These are phyloP conservation scores for Jimgerdemannia lactiflua DNA, from an alignment of 192 early-diverging fungal genomes.

Conservation along the genomic window DNA sequence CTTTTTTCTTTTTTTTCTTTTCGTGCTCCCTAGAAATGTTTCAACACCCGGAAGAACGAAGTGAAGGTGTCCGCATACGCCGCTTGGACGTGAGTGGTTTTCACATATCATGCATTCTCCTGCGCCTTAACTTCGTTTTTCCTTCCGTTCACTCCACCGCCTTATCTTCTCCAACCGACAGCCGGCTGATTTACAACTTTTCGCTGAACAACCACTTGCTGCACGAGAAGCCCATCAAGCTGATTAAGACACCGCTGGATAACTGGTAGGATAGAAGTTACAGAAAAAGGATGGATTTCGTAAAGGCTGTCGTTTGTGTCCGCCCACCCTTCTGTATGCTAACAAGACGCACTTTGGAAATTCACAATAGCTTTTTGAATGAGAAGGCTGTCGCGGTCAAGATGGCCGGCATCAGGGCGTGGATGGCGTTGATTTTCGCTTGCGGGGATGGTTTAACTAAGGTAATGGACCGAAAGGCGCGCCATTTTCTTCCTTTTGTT, in stretches of 20 bases:
- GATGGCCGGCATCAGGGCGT: not conserved
- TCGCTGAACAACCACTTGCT: constrained; percentile 17
- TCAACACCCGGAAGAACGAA: constrained; percentile 19
- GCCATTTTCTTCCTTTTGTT: too few species aligned
- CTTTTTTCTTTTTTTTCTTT: not conserved
- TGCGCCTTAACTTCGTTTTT: not conserved
- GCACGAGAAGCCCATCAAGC: constrained; percentile 17
- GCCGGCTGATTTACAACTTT: constrained; percentile 33
- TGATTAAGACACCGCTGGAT: constrained; percentile 20
- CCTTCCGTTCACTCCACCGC: not conserved
- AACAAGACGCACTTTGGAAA: not conserved
- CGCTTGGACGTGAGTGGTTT: constrained; percentile 17
- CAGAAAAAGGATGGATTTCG: not conserved
- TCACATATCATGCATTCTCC: not conserved
- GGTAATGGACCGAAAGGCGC: not conserved
- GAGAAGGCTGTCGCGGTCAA: not conserved
- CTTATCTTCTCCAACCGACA: not conserved
- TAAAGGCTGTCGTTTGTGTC: not conserved
- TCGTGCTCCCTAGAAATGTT: constrained; percentile 15
- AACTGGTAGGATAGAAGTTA: constrained; percentile 11
- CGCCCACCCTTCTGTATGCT: not conserved
- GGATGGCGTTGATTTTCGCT: not conserved
- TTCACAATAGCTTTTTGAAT: not conserved
- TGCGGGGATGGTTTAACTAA: not conserved
- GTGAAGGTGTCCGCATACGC: constrained; percentile 25